These are phyloP conservation scores for Kwoniella shivajii DNA, from an alignment of 1,284 basidiomycete genomes.

Conservation along the genomic window DNA sequence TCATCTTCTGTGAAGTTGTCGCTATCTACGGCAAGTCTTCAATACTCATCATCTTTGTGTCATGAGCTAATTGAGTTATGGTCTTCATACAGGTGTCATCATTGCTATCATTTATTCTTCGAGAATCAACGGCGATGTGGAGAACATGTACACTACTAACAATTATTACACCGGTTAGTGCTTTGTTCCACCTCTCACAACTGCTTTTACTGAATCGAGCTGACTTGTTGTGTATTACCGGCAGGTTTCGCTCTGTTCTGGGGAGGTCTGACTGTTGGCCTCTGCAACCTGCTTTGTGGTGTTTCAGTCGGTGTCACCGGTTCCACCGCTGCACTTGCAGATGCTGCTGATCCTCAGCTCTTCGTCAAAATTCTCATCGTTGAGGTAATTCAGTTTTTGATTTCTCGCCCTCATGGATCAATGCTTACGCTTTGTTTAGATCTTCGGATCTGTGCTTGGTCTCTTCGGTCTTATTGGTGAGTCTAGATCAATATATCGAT, in stretches of 20 bases:
- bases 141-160: conserved; percentile 71
- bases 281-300: conserved; percentile 92
- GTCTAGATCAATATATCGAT: conserved; percentile 44
- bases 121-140: conserved; percentile 67
- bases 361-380: conserved; percentile 95
- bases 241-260: conserved; percentile 89
- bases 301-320: conserved; percentile 88
- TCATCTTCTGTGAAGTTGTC: conserved; percentile 99
- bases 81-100: conserved; percentile 62
- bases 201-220: neutral
- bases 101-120: conserved; percentile 92
- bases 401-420: neutral
- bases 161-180: conserved; percentile 85
- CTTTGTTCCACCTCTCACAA: neutral
- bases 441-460: conserved; percentile 89
- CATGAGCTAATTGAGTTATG: neutral
- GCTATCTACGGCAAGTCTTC: conserved; percentile 84
- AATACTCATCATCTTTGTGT: neutral
- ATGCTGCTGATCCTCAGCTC: conserved; percentile 86
- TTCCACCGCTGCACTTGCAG: conserved; percentile 85
- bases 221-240: neutral
- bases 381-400: conserved; percentile 57
- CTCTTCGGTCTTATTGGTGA: conserved; percentile 86
- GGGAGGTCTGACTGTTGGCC: conserved; percentile 83
- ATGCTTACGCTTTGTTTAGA: conserved; percentile 55